Conservation (phyloP, 1,284 basidiomycete genomes). For the Ceratobasidium sp. region DNA sequence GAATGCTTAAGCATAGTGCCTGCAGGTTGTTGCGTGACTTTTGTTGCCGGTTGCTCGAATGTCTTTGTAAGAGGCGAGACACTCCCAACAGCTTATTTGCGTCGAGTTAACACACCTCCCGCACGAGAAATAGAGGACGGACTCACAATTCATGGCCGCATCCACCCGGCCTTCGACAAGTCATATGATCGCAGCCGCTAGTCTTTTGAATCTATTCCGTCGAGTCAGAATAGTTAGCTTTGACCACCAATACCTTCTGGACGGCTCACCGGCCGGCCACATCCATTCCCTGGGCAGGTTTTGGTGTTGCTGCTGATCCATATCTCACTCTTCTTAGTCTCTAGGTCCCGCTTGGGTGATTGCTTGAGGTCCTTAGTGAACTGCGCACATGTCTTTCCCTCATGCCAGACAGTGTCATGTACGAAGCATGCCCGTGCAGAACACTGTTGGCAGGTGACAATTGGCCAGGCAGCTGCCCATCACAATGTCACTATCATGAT, state of each 20-base stretch:
- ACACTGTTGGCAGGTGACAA: slow-evolving; percentile 34
- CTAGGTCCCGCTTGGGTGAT: background rate
- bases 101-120: background rate
- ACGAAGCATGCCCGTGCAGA: slow-evolving; percentile 28
- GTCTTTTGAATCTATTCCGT: slow-evolving; percentile 16
- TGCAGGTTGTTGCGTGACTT: background rate
- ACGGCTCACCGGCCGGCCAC: slow-evolving; percentile 14
- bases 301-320: slow-evolving; percentile 29
- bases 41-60: slow-evolving; percentile 11
- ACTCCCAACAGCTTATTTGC: slow-evolving; percentile 12
- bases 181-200: slow-evolving; percentile 35
- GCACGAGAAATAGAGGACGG: background rate
- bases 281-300: slow-evolving; percentile 12
- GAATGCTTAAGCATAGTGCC: slow-evolving; percentile 3
- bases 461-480: slow-evolving; percentile 16
- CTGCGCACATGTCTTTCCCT: slow-evolving; percentile 24
- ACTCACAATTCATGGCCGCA: slow-evolving; percentile 38
- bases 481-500: background rate
- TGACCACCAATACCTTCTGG: background rate
- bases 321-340: slow-evolving; percentile 26
- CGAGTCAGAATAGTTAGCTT: background rate
- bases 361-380: background rate
- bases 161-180: slow-evolving; percentile 21
- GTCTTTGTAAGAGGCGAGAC: slow-evolving; percentile 3
- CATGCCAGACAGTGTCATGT: slow-evolving; percentile 24